Base-by-base conservation (phyloP, 2,329 filamentous ascomycete species). In the Basipetospora chlamydospora region DNA sequence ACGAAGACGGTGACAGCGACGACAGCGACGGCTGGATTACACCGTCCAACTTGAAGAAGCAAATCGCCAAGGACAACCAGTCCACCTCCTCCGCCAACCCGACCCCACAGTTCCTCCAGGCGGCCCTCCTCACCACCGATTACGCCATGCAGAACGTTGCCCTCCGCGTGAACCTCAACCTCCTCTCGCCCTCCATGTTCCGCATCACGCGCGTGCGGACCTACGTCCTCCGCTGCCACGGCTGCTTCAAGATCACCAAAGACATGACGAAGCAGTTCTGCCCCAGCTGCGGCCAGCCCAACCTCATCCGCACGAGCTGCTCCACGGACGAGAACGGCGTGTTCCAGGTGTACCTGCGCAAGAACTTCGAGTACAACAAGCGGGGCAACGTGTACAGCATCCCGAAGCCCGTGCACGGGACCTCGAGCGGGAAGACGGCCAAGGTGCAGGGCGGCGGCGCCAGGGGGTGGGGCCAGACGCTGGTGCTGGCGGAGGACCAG, bases 101-200 rank as follows among this genome's bases (percentile, higher is more conserved):
- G 2, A 65, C 73, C 37, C 66, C 72, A 25, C 71, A 72, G 42
- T 74, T 73, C 10, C 79, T 95, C 47, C 79, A 92, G 57, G 84
- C 83, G 12, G 88, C 86, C n/a, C 77, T 88, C 30, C 79, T 96
- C 51, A 96, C 90, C 2, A 86, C 81, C 39, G 90, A 98, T 63
- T 96, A 83, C 59, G 88, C 90, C 38, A 93, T 98, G 84, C 88
- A 96, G 61, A 96, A 96, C 54, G 86, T 96, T 6, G 73, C 90
- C 2, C 70, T 98, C 4, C 84, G 92, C 47, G 92, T 96, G 65
- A 94, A 95, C 60, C 73, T 98, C 37, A 84, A 90, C 53, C 73
- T 95, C 9, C 70, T 95, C 40, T 86, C 87, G 1, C 72, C 83
- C 0, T 70, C 74, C 12, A 66, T 96, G 42, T 71, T 82, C 43